A percentile compares a stretch with the other conserved stretches of the same genome.
phyloP scores from a whole-genome alignment of 106 monocot genomes.

The Acanthochlamys bracteata region DNA sequence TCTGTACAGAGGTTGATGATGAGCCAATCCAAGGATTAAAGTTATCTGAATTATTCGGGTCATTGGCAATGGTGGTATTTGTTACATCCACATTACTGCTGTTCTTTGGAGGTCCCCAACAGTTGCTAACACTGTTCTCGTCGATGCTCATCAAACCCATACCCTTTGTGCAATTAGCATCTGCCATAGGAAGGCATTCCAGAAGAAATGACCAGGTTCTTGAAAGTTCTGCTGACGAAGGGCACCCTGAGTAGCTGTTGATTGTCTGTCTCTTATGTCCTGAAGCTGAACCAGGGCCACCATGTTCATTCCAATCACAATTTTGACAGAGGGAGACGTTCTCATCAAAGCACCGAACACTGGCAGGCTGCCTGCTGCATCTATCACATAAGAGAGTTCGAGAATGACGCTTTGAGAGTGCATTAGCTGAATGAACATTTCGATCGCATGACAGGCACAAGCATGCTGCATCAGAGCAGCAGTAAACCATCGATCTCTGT shows the following conservation, averaged over 20 bases:
- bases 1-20: conserved; percentile 4
- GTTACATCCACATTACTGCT: not conserved
- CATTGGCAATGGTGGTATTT: not conserved
- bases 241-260: conserved; percentile 14
- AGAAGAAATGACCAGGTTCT: conserved; percentile 17
- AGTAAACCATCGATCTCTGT: conserved; percentile 33
- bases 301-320: conserved; percentile 33
- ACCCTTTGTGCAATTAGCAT: conserved; percentile 5
- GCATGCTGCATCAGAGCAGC: conserved; percentile 37
- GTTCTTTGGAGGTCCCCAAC: conserved; percentile 9
- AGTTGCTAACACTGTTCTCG: conserved; percentile 6
- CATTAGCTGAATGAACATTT: conserved; percentile 40
- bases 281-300: conserved; percentile 5
- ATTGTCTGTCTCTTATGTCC: conserved; percentile 14
- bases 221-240: conserved; percentile 13
- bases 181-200: conserved; percentile 1
- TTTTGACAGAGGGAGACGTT: conserved; percentile 32
- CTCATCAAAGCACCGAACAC: conserved; percentile 28
- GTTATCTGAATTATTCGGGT: not conserved
- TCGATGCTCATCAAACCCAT: conserved; percentile 16
- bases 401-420: conserved; percentile 36
- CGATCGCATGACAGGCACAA: conserved; percentile 41
- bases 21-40: conserved; percentile 7
- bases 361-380: conserved; percentile 32
- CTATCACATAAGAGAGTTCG: conserved; percentile 33